phyloP scores from a whole-genome alignment of 371 early-diverging fungal genomes.

The Conidiobolus coronatus region DNA sequence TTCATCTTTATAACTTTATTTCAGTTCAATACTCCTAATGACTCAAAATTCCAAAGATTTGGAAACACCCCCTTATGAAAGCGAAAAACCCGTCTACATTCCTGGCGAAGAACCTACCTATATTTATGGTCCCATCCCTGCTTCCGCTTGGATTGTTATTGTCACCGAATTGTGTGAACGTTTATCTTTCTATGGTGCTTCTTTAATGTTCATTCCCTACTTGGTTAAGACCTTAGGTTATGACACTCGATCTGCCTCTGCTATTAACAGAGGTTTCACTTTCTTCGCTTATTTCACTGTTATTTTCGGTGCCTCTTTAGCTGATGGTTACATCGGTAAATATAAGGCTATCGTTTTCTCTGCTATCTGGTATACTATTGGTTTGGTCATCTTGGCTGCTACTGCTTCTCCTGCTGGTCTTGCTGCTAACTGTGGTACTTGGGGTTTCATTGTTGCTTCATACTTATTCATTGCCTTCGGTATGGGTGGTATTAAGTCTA shows the following conservation, averaged over 20 bases:
- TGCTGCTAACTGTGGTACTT: conserved; percentile 23
- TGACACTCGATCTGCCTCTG: conserved; percentile 32
- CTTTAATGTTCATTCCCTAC: conserved; percentile 41
- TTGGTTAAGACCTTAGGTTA: conserved; percentile 19
- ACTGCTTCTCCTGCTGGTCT: conserved; percentile 27
- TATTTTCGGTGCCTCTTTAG: conserved; percentile 50
- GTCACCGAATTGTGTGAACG: conserved; percentile 37
- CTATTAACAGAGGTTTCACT: conserved; percentile 45
- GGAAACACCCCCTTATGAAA: no score
- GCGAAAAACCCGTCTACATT: no score
- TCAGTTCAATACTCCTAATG: no score
- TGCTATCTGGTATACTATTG: conserved; percentile 31
- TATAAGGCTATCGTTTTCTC: conserved; percentile 53
- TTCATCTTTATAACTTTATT: no score
- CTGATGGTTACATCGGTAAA: conserved; percentile 63
- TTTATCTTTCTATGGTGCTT: conserved; percentile 45
- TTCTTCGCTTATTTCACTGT: conserved; percentile 63
- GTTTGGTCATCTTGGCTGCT: conserved; percentile 34
- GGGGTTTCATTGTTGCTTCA: conserved; percentile 35
- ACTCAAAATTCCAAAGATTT: no score
- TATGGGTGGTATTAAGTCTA: conserved; percentile 75
- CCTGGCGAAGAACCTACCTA: not conserved
- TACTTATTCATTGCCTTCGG: conserved; percentile 53
- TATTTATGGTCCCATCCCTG: conserved; percentile 17
- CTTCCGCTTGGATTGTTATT: conserved; percentile 25